Percentiles rank a stretch among this genome's conserved stretches.
phyloP scores from a whole-genome alignment of 768 basidiomycete species.

The Mrakia gelida region DNA sequence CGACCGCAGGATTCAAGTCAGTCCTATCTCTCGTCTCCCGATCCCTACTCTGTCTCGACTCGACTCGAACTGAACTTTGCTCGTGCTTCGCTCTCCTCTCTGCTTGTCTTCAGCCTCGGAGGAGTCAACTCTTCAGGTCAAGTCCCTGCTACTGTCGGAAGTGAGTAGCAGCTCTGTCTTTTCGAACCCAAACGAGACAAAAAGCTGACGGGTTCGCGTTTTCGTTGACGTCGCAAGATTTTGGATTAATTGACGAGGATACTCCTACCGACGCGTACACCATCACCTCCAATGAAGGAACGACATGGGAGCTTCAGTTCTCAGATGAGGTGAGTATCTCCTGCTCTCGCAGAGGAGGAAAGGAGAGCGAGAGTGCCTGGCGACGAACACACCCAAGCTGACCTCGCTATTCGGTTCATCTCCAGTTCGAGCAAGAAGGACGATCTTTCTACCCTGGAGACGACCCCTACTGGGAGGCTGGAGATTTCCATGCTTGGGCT shows the following conservation, averaged over 20 bases:
- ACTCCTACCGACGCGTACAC: constrained; percentile 54
- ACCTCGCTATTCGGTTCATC: background rate
- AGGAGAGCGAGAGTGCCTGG: too few species aligned
- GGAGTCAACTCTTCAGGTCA: constrained; percentile 79
- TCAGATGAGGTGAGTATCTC: background rate
- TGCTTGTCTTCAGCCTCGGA: constrained; percentile 64
- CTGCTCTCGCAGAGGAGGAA: too few species aligned
- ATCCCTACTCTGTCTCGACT: background rate
- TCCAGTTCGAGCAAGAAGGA: constrained; percentile 66
- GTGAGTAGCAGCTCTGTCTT: constrained; percentile 53
- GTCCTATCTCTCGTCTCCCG: background rate
- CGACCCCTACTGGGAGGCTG: constrained; percentile 81
- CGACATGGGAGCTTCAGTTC: constrained; percentile 6
- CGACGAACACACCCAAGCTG: too few species aligned
- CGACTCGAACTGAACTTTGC: constrained; percentile 11
- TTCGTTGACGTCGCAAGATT: background rate
- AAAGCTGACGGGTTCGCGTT: background rate
- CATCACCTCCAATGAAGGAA: constrained; percentile 52
- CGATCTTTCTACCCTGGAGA: constrained; percentile 53
- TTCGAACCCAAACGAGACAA: background rate
- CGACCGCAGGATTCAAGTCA: background rate
- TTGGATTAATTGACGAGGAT: constrained; percentile 52
- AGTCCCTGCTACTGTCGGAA: constrained; percentile 69
- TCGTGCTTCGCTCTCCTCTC: background rate
- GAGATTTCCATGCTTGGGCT: constrained; percentile 41